Evolutionary conservation across 352 stramenopile species (phyloP), one percentile per base, ranked within the genome.

Genomic region (Globisporangium polare): DNA sequence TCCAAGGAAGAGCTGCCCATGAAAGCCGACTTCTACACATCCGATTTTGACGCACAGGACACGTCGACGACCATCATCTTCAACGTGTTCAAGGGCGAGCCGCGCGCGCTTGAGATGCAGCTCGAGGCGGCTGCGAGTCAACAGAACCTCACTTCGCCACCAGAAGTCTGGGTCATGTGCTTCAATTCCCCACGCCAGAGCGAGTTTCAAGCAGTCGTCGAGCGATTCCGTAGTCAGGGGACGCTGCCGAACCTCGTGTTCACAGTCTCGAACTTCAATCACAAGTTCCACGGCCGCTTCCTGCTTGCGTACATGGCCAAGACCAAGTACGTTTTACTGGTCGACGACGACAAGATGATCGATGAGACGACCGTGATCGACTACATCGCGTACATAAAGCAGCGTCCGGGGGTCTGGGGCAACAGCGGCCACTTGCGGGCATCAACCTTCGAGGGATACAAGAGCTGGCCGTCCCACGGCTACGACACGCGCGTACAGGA

Each of bases 41-140:
- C 72, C 0, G 35, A 50, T 1, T 75, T 73, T 41, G 57, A 46
- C 29, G 10, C 33, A 4, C 54, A 62, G 29, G 75, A 81, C 29
- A 86, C 76, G 20, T 86, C 77, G 12, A 86, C 79, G 17, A 89
- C 79, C 12, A 89, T 89, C 67, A 89, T 89, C 63, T 86, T 89
- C 62, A 89, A 89, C 63, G 62, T 86, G 24, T 89, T 83, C 66
- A 83, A 86, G 53, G 77, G 79, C 8, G 68, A 72, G 51, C 67
- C 73, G 0, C 66, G 73, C 8, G 75, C 75, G 5, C 66, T 89
- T 2, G 68, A 69, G 3, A 65, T 78, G 50, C 79, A 89, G 57
- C 58, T 89, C 17, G 29, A 69, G 10, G 67, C 66, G 7, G 79
- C 78, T 0, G 39, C 73, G 6, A 47, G 47, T 0, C 78, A 86